Evolutionary conservation across 108 stramenopile species (phyloP), one percentile per base, ranked within the genome.

Genomic region (Stephanodiscus minutulus): DNA sequence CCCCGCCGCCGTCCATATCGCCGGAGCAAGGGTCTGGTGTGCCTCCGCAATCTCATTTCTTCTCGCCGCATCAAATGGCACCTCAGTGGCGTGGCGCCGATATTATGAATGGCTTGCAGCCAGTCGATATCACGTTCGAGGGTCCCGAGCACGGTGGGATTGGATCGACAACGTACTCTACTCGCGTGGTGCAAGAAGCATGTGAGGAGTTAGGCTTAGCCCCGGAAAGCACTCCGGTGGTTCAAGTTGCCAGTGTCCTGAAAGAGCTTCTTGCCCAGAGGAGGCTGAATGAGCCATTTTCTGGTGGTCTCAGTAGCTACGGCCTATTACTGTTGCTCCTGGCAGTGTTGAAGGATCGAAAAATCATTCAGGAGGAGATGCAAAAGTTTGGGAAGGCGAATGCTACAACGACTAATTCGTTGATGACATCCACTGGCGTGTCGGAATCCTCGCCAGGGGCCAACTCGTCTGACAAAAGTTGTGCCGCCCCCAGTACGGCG

Each of bases 101-200:
- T 62, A 82, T 92, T 15, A 88, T 91, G 75, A 95, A 92, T 66
- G 91, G 91, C 39, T 64, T 93, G 52, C 68, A 93, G 52, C 85
- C 87, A 9, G 84, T 98, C 4, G 97, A 98, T 82, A 97, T 98
- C 33, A 95, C 96, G 18, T 96, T 98, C 72, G 96, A 97, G 66
- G 93, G 93, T 49, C 91, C 87, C 8, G 88, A 91, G 66, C 96
- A 98, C 74, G 96, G 96, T 70, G 95, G 96, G 21, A 90, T 96
- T 63, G 93, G 91, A n/a, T 92, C 91, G 11, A 95, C 91, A 0
- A 79, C 78, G 10, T 96, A 89, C 70, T 93, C 91, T 5, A 57
- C 74, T n/a, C 67, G 68, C 37, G 85, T 93, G 35, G 87, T 94
- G n/a, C 69, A 90, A 76, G 89, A 94, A 22, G 87, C 83, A 48